Evolutionary conservation across 208 protist genomes (phyloP).

Genomic region (Trichomonas vaginalis): DNA sequence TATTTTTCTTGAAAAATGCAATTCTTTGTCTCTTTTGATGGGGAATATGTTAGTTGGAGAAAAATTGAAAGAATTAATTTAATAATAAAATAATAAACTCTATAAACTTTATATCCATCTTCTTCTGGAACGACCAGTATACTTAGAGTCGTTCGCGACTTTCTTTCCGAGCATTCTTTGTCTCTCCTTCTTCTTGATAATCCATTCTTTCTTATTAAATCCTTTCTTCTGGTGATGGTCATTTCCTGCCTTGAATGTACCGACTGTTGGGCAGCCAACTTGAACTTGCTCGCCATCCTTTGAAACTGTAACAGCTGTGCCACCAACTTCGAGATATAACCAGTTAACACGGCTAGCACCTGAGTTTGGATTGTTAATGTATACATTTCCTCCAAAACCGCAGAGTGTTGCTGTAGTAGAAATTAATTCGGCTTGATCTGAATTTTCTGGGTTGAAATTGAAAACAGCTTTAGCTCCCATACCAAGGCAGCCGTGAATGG

Average conservation of each 20-base stretch:
- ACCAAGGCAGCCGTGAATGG: not conserved
- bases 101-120: not conserved
- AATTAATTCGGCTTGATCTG: not conserved
- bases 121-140: not conserved
- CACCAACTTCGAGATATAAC: not conserved
- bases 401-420: not conserved
- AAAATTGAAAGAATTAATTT: too few species aligned
- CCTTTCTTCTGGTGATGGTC: not conserved
- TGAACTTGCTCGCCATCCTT: not conserved
- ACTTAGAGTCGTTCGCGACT: not conserved
- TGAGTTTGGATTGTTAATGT: not conserved
- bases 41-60: too few species aligned
- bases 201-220: conserved; percentile 3
- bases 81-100: not conserved
- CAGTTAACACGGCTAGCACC: not conserved
- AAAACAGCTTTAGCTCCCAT: not conserved
- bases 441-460: not conserved
- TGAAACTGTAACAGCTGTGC: not conserved
- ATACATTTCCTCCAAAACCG: not conserved
- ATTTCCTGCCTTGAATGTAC: not conserved
- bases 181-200: conserved; percentile 7
- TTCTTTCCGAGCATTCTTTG: not conserved
- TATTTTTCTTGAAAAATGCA: too few species aligned
- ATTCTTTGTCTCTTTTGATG: too few species aligned
- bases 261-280: not conserved